Percentiles rank a stretch among this genome's conserved stretches.
Conservation (phyloP, 108 stramenopile genomes). For the Schizochytrium sp. region DNA sequence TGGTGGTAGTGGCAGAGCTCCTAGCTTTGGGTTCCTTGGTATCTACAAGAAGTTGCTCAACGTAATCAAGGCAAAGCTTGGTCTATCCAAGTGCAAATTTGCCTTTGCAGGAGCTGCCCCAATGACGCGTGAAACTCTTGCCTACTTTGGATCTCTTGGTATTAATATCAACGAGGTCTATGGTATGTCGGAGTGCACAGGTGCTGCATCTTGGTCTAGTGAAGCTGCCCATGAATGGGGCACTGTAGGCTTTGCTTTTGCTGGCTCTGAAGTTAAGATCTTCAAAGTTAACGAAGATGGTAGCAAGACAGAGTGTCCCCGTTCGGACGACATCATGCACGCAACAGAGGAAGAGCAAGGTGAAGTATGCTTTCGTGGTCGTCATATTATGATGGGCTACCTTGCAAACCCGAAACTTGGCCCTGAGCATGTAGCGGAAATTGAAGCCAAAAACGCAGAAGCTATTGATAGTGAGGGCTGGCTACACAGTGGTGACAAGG, state of each 20-base stretch:
- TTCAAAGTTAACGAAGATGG: slow-evolving; percentile 27
- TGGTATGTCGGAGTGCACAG: slow-evolving; percentile 79
- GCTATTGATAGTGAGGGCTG: slow-evolving; percentile 80
- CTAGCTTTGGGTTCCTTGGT: not conserved
- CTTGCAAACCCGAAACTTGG: slow-evolving; percentile 66
- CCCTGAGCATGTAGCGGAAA: slow-evolving; percentile 62
- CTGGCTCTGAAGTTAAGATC: slow-evolving; percentile 2
- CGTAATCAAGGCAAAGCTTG: slow-evolving; percentile 72
- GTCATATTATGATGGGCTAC: slow-evolving; percentile 86
- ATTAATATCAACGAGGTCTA: slow-evolving; percentile 78
- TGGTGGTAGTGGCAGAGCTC: slow-evolving; percentile 69
- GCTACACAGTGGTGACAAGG: slow-evolving; percentile 79
- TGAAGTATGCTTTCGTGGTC: slow-evolving; percentile 80
- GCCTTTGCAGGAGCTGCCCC: slow-evolving; percentile 78
- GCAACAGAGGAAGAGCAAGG: slow-evolving; percentile 64
- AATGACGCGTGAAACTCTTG: slow-evolving; percentile 73
- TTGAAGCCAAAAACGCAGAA: slow-evolving; percentile 78
- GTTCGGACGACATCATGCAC: slow-evolving; percentile 21
- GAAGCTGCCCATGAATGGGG: slow-evolving; percentile 65
- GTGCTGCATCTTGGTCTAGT: slow-evolving; percentile 72
- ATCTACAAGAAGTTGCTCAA: slow-evolving; percentile 1
- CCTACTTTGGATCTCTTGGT: slow-evolving; percentile 79
- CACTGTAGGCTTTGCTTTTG: slow-evolving; percentile 21
- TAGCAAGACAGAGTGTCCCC: slow-evolving; percentile 42
- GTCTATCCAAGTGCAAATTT: slow-evolving; percentile 73